Evolutionary conservation across 2,329 filamentous ascomycete genomes (phyloP), one percentile per base, ranked within the genome.

Genomic region (Botryotinia convoluta): DNA sequence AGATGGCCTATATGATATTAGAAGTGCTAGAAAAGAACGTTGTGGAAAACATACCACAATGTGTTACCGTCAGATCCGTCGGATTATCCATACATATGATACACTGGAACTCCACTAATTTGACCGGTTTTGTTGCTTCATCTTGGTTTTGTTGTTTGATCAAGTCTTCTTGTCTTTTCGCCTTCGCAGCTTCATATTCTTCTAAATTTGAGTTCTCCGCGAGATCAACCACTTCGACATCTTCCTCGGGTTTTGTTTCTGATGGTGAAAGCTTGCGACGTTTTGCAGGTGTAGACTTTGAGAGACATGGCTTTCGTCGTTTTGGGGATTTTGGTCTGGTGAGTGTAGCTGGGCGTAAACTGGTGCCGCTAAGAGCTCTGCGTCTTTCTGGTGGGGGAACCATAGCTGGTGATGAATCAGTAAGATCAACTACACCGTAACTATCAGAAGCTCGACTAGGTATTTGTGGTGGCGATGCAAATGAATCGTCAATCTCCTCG

Each of bases 1-100:
- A 91, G 82, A 77, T 92, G 90, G 16, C 90, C 90, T 91, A 59
- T 42, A 54, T 35, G 37, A 44, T 69, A 77, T 78, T 73, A 79
- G 74, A 45, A 73, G 54, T 29, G 8, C 45, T n/a, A 45, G 37
- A 35, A 39, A 44, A 61, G 54, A n/a, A 63, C 12, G 5, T 44
- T 54, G 64, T 59, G 68, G 57, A 45, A 51, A 42, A 80, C 88
- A 76, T 87, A 91, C 90, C 90, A 81, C 90, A 92, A 80, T 91
- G 88, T 4, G 90, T 92, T 63, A 91, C 86, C 1, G 88, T 90
- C 74, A 92, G 78, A 42, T 84, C 83, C 2, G 85, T 86, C 39
- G 84, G 86, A 74, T 88, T 84, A 74, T 91, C 90, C 88, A 91
- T 89, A 81, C 90, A 92, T 73, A 92, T 91, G 61, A 89, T 88